Percentiles rank a stretch among this genome's conserved stretches.
Evolutionary conservation across 1,284 basidiomycete species (phyloP).

Genomic region (Gymnopus androsaceus): DNA sequence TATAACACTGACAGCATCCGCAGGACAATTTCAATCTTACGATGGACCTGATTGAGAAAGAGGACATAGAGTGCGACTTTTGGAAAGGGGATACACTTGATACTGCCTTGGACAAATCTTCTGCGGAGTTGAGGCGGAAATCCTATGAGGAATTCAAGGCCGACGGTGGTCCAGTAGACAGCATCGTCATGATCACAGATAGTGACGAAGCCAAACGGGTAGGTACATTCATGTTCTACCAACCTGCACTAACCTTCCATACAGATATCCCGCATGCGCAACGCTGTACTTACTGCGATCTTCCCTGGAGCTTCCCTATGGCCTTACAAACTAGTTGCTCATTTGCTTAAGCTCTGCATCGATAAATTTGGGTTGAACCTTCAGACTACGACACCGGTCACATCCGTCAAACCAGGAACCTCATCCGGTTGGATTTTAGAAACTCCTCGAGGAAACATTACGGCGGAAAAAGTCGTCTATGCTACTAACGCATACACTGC

Average conservation of each 20-base stretch:
- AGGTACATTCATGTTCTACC: not conserved
- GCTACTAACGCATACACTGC: conserved; percentile 41
- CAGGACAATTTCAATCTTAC: conserved; percentile 20
- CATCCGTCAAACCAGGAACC: conserved; percentile 13
- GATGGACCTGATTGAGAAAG: conserved; percentile 18
- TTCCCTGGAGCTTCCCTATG: conserved; percentile 26
- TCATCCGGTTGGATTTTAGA: conserved; percentile 19
- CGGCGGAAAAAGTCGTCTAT: conserved; percentile 32
- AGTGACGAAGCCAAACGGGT: conserved; percentile 24
- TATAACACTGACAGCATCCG: not conserved
- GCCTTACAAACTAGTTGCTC: conserved; percentile 28
- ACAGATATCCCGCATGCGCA: conserved; percentile 25
- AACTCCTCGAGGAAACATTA: conserved; percentile 28
- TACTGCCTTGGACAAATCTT: conserved; percentile 19
- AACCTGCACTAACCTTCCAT: not conserved
- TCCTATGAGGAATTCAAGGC: conserved; percentile 21
- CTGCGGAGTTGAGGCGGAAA: conserved; percentile 15
- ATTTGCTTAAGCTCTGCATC: conserved; percentile 23
- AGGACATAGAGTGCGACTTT: conserved; percentile 26
- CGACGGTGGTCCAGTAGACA: conserved; percentile 23
- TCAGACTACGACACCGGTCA: conserved; percentile 24
- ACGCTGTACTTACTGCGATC: conserved; percentile 22
- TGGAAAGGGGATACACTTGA: conserved; percentile 22
- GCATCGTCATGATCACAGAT: conserved; percentile 24
- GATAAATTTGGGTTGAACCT: conserved; percentile 21